These are phyloP conservation scores for Parietaria judaica DNA, from an alignment of 306 rosid species.

Conservation along the genomic window DNA sequence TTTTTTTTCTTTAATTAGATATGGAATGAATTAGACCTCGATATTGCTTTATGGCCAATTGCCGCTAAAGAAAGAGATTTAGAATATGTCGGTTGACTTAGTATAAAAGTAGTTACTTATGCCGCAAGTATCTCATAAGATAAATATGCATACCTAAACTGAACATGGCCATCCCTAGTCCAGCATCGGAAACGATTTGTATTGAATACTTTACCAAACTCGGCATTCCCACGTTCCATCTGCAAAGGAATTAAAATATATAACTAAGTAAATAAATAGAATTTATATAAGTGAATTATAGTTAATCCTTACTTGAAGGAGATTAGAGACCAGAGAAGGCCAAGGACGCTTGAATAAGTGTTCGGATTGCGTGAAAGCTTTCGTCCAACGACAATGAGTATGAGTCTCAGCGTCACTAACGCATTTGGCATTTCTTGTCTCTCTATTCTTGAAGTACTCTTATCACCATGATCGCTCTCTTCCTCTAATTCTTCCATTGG, in stretches of 20 bases:
- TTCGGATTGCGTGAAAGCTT: slow-evolving; percentile 43
- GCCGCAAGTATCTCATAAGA: not conserved
- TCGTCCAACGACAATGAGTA: slow-evolving; percentile 30
- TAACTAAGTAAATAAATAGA: not conserved
- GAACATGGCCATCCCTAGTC: slow-evolving; percentile 48
- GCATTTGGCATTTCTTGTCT: slow-evolving; percentile 29
- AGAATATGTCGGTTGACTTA: no score
- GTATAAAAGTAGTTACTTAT: no score
- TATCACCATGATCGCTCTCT: slow-evolving; percentile 6
- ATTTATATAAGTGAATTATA: not conserved
- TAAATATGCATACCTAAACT: slow-evolving; percentile 23
- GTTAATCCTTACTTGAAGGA: slow-evolving; percentile 31
- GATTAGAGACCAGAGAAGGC: slow-evolving; percentile 35
- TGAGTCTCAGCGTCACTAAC: slow-evolving; percentile 32
- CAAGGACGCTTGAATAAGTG: slow-evolving; percentile 33
- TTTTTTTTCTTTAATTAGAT: no score
- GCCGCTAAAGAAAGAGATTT: no score
- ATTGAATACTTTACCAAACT: slow-evolving; percentile 35
- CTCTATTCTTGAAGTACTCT: not conserved
- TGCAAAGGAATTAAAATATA: not conserved
- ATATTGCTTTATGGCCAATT: no score
- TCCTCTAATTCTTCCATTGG: slow-evolving; percentile 18
- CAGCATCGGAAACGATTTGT: slow-evolving; percentile 35
- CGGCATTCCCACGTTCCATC: slow-evolving; percentile 43
- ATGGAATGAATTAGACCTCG: no score